phyloP scores from a whole-genome alignment of 2,329 filamentous ascomycete genomes.

The Gliomastix tumulicola region DNA sequence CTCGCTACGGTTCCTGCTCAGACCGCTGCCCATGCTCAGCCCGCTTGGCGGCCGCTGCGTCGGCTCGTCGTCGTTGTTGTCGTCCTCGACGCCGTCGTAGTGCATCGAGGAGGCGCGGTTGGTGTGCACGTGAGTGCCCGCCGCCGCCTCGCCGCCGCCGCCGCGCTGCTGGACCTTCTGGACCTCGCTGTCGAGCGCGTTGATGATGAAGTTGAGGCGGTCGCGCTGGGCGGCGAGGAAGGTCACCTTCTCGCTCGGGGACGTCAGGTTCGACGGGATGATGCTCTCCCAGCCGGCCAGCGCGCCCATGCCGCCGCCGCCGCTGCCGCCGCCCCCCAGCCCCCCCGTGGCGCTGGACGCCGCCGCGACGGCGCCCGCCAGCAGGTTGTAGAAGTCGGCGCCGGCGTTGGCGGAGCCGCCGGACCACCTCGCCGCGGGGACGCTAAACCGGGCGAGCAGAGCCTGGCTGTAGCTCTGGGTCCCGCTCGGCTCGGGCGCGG shows the following conservation, averaged over 20 bases:
- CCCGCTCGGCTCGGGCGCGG: constrained; percentile 32
- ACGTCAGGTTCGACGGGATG: constrained; percentile 62
- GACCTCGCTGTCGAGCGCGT: constrained; percentile 75
- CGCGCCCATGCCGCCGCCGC: constrained; percentile 27
- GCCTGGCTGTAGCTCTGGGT: constrained; percentile 66
- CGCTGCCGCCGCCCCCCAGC: constrained; percentile 12
- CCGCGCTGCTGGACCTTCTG: constrained; percentile 44
- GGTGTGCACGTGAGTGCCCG: constrained; percentile 4
- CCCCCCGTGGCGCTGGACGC: constrained; percentile 39
- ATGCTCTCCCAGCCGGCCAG: constrained; percentile 43
- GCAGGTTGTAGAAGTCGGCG: constrained; percentile 68
- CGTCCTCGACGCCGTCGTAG: constrained; percentile 15
- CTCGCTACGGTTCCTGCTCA: constrained; percentile 80
- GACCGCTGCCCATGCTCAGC: constrained; percentile 41
- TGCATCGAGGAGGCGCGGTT: constrained; percentile 8
- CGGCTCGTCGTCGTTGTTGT: constrained; percentile 22
- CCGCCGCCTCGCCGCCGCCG: constrained; percentile 12
- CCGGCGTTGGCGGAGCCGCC: constrained; percentile 34
- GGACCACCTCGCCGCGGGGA: constrained; percentile 62
- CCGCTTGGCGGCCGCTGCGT: constrained; percentile 38
- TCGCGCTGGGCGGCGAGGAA: constrained; percentile 79
- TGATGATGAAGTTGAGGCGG: constrained; percentile 64
- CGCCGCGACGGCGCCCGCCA: constrained; percentile 67
- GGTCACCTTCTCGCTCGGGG: constrained; percentile 58
- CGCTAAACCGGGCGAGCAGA: constrained; percentile 78